These are phyloP conservation scores for Mycena sp. DNA, from an alignment of 1,284 basidiomycete genomes.

Conservation along the genomic window DNA sequence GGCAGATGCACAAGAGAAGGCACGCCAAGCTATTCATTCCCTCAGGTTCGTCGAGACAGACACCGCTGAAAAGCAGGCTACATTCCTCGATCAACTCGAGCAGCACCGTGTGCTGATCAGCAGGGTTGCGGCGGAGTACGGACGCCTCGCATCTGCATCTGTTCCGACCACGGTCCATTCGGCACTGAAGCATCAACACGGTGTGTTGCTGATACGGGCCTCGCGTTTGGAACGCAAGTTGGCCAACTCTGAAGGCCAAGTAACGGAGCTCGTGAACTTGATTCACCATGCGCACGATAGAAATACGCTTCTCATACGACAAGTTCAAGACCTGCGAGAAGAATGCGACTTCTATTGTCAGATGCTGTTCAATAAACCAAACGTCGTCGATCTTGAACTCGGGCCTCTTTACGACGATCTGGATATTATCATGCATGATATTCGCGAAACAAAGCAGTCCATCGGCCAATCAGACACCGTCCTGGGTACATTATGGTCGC, in stretches of 20 bases:
- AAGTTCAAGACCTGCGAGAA: constrained; percentile 53
- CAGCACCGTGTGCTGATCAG: constrained; percentile 54
- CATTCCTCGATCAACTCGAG: constrained; percentile 59
- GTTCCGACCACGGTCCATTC: constrained; percentile 52
- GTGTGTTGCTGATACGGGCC: constrained; percentile 52
- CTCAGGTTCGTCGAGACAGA: constrained; percentile 34
- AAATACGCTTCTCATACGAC: constrained; percentile 53
- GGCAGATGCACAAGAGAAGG: constrained; percentile 46
- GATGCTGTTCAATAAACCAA: constrained; percentile 31
- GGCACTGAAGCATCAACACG: constrained; percentile 53
- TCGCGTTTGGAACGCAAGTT: constrained; percentile 71
- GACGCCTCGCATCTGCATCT: constrained; percentile 60
- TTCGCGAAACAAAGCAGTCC: constrained; percentile 21
- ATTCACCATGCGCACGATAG: constrained; percentile 66
- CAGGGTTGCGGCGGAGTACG: constrained; percentile 67
- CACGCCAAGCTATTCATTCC: constrained; percentile 41
- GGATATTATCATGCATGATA: constrained; percentile 24
- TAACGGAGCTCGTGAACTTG: constrained; percentile 68
- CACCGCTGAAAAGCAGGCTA: constrained; percentile 50
- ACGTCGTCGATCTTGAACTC: constrained; percentile 1
- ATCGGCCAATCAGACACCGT: constrained; percentile 23
- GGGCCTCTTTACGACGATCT: constrained; percentile 12
- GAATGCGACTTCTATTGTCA: constrained; percentile 49
- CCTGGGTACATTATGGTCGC: constrained; percentile 26
- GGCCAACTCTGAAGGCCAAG: constrained; percentile 73